Percentiles rank a stretch among this genome's conserved stretches.
phyloP scores from a whole-genome alignment of 768 basidiomycete genomes.

The Trametes sanguinea region DNA sequence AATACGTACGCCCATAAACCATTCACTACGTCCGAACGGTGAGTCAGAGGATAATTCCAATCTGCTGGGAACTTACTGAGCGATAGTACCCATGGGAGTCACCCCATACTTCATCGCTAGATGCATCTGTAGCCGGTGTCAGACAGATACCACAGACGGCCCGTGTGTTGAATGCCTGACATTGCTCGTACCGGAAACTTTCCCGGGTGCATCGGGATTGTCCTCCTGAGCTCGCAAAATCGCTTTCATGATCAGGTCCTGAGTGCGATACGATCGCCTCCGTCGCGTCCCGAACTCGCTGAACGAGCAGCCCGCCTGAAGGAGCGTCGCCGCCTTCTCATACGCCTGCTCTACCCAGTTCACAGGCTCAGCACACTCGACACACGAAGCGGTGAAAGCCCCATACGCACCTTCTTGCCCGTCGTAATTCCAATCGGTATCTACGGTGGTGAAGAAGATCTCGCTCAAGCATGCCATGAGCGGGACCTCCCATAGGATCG shows the following conservation, averaged over 20 bases:
- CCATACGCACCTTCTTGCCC: constrained; percentile 65
- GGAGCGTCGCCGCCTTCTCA: constrained; percentile 64
- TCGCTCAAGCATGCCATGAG: constrained; percentile 92
- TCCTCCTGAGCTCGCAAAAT: constrained; percentile 67
- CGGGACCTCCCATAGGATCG: constrained; percentile 95
- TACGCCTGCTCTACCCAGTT: constrained; percentile 62
- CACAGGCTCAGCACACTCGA: not conserved
- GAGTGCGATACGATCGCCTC: constrained; percentile 69
- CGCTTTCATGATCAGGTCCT: constrained; percentile 74
- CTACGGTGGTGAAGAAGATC: constrained; percentile 75
- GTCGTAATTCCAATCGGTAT: constrained; percentile 84
- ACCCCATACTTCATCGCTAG: constrained; percentile 78
- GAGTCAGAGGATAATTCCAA: not conserved
- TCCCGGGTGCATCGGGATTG: constrained; percentile 45
- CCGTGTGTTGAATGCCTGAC: constrained; percentile 44
- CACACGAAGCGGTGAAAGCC: not conserved
- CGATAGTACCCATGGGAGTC: constrained; percentile 76
- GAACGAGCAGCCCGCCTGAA: constrained; percentile 66
- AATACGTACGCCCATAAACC: constrained; percentile 79
- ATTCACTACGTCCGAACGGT: constrained; percentile 55
- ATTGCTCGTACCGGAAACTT: constrained; percentile 86
- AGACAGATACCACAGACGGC: constrained; percentile 1
- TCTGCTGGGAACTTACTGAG: constrained; percentile 59
- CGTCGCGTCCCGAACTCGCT: constrained; percentile 90
- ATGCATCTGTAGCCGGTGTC: constrained; percentile 55